Evolutionary conservation across 768 basidiomycete genomes (phyloP).

Genomic region (Bullera alba): DNA sequence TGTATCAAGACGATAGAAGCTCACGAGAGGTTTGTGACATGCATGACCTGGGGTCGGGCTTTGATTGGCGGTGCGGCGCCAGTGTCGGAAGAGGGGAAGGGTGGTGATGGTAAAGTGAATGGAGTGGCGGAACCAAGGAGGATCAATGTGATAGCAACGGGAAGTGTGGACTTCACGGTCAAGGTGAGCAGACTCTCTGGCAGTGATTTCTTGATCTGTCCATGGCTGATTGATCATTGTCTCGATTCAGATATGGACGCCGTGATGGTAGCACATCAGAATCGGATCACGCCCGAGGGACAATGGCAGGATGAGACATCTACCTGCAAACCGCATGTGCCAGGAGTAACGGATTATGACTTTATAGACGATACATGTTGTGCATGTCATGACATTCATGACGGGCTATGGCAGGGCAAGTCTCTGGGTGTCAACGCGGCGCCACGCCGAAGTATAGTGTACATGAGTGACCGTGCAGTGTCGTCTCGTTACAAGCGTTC

Average conservation of each 20-base stretch:
- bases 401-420: too few species aligned
- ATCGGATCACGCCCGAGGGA: too few species aligned
- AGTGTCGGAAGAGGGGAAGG: conserved; percentile 4
- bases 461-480: too few species aligned
- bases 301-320: too few species aligned
- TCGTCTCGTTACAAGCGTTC: too few species aligned
- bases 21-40: conserved; percentile 74
- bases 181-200: conserved; percentile 39
- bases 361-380: too few species aligned
- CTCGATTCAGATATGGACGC: not conserved
- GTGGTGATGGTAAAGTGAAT: conserved; percentile 14
- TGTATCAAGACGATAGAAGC: conserved; percentile 83
- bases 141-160: conserved; percentile 53
- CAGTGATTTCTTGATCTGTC: not conserved
- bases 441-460: too few species aligned
- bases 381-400: too few species aligned
- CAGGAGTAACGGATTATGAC: too few species aligned
- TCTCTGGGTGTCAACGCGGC: too few species aligned
- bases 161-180: conserved; percentile 51
- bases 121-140: conserved; percentile 34
- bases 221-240: not conserved
- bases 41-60: conserved; percentile 69
- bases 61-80: conserved; percentile 32
- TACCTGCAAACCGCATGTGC: too few species aligned
- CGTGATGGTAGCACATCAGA: not conserved